Evolutionary conservation across 2,329 filamentous ascomycete species (phyloP).

Genomic region (Trichophyton schoenleinii): DNA sequence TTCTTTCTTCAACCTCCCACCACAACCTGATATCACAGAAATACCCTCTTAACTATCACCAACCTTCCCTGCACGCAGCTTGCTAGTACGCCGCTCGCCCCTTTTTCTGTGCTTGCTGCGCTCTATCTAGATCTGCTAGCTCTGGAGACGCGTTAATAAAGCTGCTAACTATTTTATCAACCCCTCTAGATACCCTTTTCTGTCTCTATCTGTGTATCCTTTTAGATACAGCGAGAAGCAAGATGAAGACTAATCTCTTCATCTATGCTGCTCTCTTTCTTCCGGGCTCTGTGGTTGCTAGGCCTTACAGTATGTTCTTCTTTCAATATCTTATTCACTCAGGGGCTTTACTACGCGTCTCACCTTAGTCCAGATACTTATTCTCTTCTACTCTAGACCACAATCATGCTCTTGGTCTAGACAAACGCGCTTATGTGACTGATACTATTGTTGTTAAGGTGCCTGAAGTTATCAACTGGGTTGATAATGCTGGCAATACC

Average conservation of each 20-base stretch:
- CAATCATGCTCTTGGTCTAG: conserved; percentile 22
- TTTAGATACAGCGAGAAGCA: conserved; percentile 10
- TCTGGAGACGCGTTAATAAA: not conserved
- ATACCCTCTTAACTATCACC: not conserved
- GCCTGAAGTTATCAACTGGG: conserved; percentile 45
- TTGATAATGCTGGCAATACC: conserved; percentile 45
- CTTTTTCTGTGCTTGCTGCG: not conserved
- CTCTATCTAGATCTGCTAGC: too few relatives aligned
- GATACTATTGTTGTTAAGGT: conserved; percentile 29
- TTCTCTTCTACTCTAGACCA: conserved; percentile 3
- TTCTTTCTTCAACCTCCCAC: not conserved
- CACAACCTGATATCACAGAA: not conserved
- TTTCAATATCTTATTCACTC: not conserved
- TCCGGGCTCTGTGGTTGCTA: conserved; percentile 31
- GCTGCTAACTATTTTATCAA: not conserved
- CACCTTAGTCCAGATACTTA: not conserved
- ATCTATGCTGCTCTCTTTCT: conserved; percentile 29
- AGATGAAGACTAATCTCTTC: conserved; percentile 36
- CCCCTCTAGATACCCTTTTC: not conserved
- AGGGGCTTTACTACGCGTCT: not conserved
- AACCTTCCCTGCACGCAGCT: not conserved
- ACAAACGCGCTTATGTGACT: conserved; percentile 29
- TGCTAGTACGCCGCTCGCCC: not conserved
- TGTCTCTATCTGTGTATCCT: not conserved
- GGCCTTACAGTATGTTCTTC: conserved; percentile 26